These are phyloP conservation scores for Dendryphion nanum DNA, from an alignment of 2,329 filamentous ascomycete genomes.

Conservation along the genomic window DNA sequence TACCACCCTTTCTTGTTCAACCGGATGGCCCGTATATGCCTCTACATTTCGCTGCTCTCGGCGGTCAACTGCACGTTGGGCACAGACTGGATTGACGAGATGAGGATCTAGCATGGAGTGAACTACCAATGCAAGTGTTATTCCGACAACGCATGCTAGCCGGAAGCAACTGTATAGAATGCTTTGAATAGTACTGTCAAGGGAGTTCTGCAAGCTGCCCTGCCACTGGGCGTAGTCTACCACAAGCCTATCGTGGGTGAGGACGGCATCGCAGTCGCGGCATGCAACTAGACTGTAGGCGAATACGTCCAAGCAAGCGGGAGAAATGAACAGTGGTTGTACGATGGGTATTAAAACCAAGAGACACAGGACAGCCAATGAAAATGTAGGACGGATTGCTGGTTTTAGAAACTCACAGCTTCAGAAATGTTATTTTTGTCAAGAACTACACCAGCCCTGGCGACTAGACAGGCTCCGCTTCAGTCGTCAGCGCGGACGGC, in stretches of 20 bases:
- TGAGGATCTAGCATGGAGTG: constrained; percentile 20
- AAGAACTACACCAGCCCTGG: constrained; percentile 30
- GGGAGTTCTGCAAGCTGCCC: constrained; percentile 23
- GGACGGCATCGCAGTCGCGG: constrained; percentile 15
- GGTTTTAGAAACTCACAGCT: constrained; percentile 38
- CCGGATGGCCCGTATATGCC: constrained; percentile 22
- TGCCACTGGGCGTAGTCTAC: constrained; percentile 31
- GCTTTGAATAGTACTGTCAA: constrained; percentile 28
- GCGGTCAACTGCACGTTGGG: constrained; percentile 14
- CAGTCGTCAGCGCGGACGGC: constrained; percentile 33
- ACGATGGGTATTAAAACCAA: constrained; percentile 9
- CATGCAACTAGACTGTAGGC: constrained; percentile 26
- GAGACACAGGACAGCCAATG: too few species aligned
- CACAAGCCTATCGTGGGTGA: constrained; percentile 20
- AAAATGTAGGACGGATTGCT: constrained; percentile 28
- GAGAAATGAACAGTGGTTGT: constrained; percentile 32
- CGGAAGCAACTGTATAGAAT: constrained; percentile 23
- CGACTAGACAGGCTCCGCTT: constrained; percentile 31
- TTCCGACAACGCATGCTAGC: constrained; percentile 34
- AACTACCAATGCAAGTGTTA: constrained; percentile 37
- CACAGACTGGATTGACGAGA: constrained; percentile 30
- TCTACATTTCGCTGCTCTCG: constrained; percentile 20
- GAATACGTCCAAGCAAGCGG: constrained; percentile 24
- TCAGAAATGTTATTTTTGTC: constrained; percentile 30
- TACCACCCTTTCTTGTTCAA: constrained; percentile 1